A percentile compares a stretch with the other conserved stretches of the same genome.
Conservation (phyloP, 2,329 filamentous ascomycete species). For the Tricladium varicosporioides region DNA sequence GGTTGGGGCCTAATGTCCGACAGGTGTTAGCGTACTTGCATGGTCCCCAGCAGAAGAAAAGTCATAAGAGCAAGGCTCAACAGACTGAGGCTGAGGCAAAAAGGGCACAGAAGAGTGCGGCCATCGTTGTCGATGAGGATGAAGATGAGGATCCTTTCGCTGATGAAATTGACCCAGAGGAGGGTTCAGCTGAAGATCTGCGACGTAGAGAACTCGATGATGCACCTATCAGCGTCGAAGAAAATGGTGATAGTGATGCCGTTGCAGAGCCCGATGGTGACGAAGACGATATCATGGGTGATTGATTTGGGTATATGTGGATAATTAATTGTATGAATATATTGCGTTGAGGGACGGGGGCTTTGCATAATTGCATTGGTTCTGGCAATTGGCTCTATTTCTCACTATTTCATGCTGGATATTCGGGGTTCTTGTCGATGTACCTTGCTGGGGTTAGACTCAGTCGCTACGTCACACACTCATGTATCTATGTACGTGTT, state of each 20-base stretch:
- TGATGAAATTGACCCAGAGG: constrained; percentile 49
- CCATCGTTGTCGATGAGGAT: constrained; percentile 31
- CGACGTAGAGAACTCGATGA: constrained; percentile 54
- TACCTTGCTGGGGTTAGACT: neutral
- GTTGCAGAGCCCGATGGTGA: constrained; percentile 32
- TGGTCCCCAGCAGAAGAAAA: constrained; percentile 53
- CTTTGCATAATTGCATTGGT: neutral
- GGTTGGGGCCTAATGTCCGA: constrained; percentile 80
- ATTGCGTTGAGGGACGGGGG: neutral
- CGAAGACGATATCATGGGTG: constrained; percentile 42
- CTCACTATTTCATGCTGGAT: neutral
- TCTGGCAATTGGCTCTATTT: neutral
- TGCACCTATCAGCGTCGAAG: constrained; percentile 32
- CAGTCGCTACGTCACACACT: neutral
- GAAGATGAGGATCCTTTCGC: constrained; percentile 42
- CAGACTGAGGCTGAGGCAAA: constrained; percentile 40
- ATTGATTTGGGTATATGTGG: constrained; percentile 29
- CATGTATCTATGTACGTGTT: neutral
- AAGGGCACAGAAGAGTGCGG: constrained; percentile 40
- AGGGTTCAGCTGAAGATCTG: constrained; percentile 58
- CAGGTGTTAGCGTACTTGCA: constrained; percentile 82
- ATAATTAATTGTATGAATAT: constrained; percentile 10
- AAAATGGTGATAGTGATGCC: constrained; percentile 37
- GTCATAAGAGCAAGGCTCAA: constrained; percentile 40
- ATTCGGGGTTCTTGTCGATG: neutral